These are phyloP conservation scores for Phytophthora quininea DNA, from an alignment of 352 stramenopile species.

Conservation along the genomic window DNA sequence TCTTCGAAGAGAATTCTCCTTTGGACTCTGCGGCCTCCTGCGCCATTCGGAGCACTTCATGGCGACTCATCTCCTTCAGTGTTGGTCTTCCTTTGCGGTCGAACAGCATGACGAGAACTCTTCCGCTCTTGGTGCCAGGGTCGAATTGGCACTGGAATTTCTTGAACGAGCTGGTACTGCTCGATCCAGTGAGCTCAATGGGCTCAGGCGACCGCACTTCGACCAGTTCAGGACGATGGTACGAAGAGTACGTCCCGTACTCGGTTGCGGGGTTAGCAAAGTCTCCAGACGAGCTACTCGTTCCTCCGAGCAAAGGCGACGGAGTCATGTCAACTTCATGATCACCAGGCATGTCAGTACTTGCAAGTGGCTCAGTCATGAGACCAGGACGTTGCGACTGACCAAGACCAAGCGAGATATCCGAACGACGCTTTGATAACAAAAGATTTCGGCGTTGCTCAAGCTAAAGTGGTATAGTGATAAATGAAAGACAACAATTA, in stretches of 20 bases:
- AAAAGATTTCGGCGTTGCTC: conserved; percentile 1
- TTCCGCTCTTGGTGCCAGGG: conserved; percentile 40
- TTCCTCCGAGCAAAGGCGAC: conserved; percentile 22
- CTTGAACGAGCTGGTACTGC: conserved; percentile 20
- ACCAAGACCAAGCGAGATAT: neutral
- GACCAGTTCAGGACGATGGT: conserved; percentile 21
- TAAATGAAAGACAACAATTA: conserved; percentile 8
- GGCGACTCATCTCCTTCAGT: conserved; percentile 59
- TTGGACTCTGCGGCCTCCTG: conserved; percentile 52
- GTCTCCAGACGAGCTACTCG: conserved; percentile 11
- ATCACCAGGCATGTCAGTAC: conserved; percentile 18
- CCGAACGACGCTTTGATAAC: too few species aligned
- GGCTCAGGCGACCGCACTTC: conserved; percentile 23
- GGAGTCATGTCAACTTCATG: conserved; percentile 15
- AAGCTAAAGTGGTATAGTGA: conserved; percentile 10
- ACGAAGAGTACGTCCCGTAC: conserved; percentile 34
- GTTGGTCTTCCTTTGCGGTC: conserved; percentile 46
- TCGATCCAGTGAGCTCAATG: conserved; percentile 8
- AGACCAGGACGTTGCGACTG: neutral
- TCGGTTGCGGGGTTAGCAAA: conserved; percentile 21
- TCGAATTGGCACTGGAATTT: conserved; percentile 53
- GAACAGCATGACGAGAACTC: conserved; percentile 54
- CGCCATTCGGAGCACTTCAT: conserved; percentile 62
- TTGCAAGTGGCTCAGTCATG: conserved; percentile 3
- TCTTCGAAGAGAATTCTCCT: conserved; percentile 10